These are phyloP conservation scores for Talaromyces sp. DNA, from an alignment of 2,329 filamentous ascomycete genomes.

Conservation along the genomic window DNA sequence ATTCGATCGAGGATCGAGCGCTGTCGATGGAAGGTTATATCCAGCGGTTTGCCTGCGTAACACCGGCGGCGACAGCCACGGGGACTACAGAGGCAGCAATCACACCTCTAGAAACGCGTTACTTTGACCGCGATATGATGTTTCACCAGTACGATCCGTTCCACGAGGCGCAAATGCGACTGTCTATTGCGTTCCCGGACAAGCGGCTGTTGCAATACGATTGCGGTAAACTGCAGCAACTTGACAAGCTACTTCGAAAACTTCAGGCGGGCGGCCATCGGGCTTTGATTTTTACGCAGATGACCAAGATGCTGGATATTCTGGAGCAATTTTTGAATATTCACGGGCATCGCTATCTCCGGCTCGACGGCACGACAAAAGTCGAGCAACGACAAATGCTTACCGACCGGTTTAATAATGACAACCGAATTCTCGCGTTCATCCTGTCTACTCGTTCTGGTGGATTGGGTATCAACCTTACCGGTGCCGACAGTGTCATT, in stretches of 20 bases:
- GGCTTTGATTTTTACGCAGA: conserved; percentile 96
- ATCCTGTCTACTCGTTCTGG: conserved; percentile 93
- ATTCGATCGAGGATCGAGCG: conserved; percentile 68
- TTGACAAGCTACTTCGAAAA: conserved; percentile 79
- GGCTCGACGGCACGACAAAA: conserved; percentile 92
- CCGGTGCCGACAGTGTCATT: conserved; percentile 93
- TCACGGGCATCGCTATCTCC: conserved; percentile 92
- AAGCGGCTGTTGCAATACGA: conserved; percentile 95
- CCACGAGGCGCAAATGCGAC: conserved; percentile 85
- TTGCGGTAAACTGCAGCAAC: conserved; percentile 88
- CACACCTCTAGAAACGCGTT: conserved; percentile 54
- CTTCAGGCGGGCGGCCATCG: conserved; percentile 87
- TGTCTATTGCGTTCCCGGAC: conserved; percentile 95
- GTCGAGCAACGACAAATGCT: conserved; percentile 93
- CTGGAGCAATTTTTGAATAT: conserved; percentile 97
- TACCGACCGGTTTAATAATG: conserved; percentile 94
- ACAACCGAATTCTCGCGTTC: conserved; percentile 86
- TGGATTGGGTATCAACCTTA: conserved; percentile 92
- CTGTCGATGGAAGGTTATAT: conserved; percentile 68
- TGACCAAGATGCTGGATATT: conserved; percentile 98
- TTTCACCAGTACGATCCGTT: conserved; percentile 68
- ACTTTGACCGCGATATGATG: conserved; percentile 41
- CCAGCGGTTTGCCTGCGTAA: conserved; percentile 86
- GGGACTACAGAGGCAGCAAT: conserved; percentile 67
- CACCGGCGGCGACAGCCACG: conserved; percentile 77